phyloP scores from a whole-genome alignment of 805 yeast species.

The Yueomyces sp. region DNA sequence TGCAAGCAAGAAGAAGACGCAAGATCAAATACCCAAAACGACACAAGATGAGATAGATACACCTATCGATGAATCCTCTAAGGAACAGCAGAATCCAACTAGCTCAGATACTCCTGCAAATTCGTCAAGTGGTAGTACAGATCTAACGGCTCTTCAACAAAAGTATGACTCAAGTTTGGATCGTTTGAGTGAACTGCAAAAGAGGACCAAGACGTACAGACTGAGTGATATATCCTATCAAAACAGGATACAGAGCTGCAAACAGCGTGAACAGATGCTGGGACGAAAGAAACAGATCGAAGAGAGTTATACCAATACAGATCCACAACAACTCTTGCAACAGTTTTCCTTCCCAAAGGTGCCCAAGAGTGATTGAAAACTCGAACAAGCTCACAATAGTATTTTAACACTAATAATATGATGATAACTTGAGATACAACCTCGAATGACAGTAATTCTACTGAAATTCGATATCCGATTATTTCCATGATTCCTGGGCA shows the following conservation, averaged over 20 bases:
- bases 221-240: slow-evolving; percentile 13
- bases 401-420: too few species aligned
- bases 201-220: slow-evolving; percentile 9
- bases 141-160: slow-evolving; percentile 2
- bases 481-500: too few species aligned
- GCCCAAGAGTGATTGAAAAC: slow-evolving; percentile 5
- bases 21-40: background rate
- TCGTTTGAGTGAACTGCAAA: slow-evolving; percentile 8
- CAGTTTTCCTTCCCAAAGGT: slow-evolving; percentile 17
- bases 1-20: background rate
- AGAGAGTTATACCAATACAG: slow-evolving; percentile 18
- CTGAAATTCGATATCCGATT: too few species aligned
- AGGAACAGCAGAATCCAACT: background rate
- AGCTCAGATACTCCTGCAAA: background rate
- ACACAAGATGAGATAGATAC: background rate
- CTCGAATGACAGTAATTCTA: too few species aligned
- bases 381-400: background rate
- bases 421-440: too few species aligned
- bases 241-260: slow-evolving; percentile 10
- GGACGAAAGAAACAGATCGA: slow-evolving; percentile 10
- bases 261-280: slow-evolving; percentile 2
- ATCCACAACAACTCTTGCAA: slow-evolving; percentile 13
- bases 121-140: background rate
- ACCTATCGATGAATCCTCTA: background rate
- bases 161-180: slow-evolving; percentile 12